Evolutionary conservation across 108 stramenopile genomes (phyloP), one percentile per base, ranked within the genome.

Genomic region (Pseudonitzschia delicatissima): DNA sequence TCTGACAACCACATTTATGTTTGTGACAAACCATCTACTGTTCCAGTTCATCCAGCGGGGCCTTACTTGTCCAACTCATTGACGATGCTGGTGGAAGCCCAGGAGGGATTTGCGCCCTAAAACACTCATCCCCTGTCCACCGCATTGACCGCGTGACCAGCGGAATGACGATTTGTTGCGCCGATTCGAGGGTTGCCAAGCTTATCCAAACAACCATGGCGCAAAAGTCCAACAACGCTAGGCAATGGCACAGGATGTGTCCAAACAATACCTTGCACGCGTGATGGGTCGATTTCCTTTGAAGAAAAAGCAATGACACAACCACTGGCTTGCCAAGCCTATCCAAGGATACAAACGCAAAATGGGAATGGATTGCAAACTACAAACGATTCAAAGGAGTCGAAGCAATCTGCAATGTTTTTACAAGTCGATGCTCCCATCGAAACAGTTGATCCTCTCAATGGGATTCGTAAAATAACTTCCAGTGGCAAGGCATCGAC

Each of bases 1-100:
- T 58, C 55, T 26, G 60, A 67, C 6, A 31, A 71, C 44, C 15
- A 67, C 12, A 44, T 94, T 17, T 83, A 73, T 44, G 77, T 87
- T 40, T 82, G 88, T 34, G 68, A 89, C 73, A 94, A 94, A 57
- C 93, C 93, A 3, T 55, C 86, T 12, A 84, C 82, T 23, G 77
- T 91, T 31, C 90, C 93, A 0, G 83, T 88, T 1, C 81, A 94
- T 63, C 93, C 93, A 33, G 84, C 88, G 48, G 93, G 93, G 35
- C 90, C 89, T 13, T 94, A 86, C 60, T 64, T 87, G 13, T 71
- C 86, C 9, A 94, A 94, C 64, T 76, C 87, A 1, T 65, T 94
- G 13, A 84, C 88, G 17, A 65, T 86, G 23, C 78, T 91, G 81
- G 77, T 91, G 8, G 87, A 94, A 69, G 90, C 79, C 2, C 87